Base-by-base conservation (phyloP, 1,284 basidiomycete genomes). In the Neonothopanus nambi region DNA sequence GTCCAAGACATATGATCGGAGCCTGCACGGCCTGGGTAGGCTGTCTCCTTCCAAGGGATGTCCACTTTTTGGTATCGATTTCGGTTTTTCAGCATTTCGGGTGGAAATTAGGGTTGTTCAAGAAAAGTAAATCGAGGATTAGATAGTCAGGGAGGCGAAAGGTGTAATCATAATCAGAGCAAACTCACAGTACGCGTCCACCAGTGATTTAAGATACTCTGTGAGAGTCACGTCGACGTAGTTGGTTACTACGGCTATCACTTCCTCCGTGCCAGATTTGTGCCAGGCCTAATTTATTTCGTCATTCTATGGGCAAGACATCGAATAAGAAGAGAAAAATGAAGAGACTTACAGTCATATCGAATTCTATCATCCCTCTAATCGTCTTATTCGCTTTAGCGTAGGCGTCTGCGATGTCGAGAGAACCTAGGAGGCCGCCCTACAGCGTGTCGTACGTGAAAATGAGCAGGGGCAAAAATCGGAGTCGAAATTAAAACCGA, bases 341-440 rank as follows among this genome's bases (percentile, higher is more conserved):
- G n/a, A 15, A n/a, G 12, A 7, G 12, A 26, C 61, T 58, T 61
- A 57, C 65, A 57, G 55, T 59, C 57, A 58, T 60, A 42, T 62
- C 61, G 41, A 66, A 63, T 55, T 73, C 68, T n/a, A 80, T 61
- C 81, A 82, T 82, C 1, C 74, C 79, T 51, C 68, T 64, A 33
- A 83, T 74, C 48, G 68, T 66, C 41, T 65, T 67, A 15, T 68
- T 68, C 8, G 66, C 56, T 15, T 67, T 65, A 52, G 75, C 75
- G 63, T 82, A 85, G 7, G 63, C 56, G 51, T 73, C 70, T 7
- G 76, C 81, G 44, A 85, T 71, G 3, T 75, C 80, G 59, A 80
- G 76, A 30, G 72, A 76, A 11, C 82, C 82, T 20, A 85, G 71
- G 4, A 84, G 65, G 15, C 82, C 81, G 15, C 76, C 56, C 54